Base-by-base conservation (phyloP, 2,329 filamentous ascomycete species). In the Beauveria sp. region DNA sequence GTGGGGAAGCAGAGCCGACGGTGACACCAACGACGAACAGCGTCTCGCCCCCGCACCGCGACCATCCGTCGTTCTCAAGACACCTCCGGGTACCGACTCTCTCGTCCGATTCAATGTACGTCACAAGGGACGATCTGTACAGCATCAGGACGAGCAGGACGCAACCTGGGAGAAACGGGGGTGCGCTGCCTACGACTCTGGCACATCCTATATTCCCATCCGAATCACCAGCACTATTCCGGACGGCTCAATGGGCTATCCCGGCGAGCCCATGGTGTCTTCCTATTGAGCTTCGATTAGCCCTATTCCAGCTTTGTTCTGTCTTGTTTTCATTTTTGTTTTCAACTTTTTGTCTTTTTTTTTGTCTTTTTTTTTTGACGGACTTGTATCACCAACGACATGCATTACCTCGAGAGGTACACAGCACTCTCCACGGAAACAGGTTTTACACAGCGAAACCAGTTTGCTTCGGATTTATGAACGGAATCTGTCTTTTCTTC, bases 1-100 rank as follows among this genome's bases (percentile, higher is more conserved):
- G 57, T 97, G 92, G 92, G 92, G 92, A 70, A 96, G 91, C 76
- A 88, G 92, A 75, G 90, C 91, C 68, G 92, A 94, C 68, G 92
- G 91, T 70, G 92, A 97, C 75, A 83, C 88, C 67, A 89, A 96
- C 74, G 89, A 96, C 74, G 83, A 82, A 65, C 81, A 85, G 67
- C 86, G 89, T 70, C 85, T 90, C 78, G 83, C 75, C 44, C 77
- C 73, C 37, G 74, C 75, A 43, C 79, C 80, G 18, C 71, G 71
- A 66, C 76, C 71, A 34, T 71, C 75, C 5, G 66, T 72, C 59
- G 73, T 74, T 55, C 70, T 81, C 66, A 77, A 75, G 46, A 75
- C 75, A 18, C 80, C 80, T 47, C 80, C 80, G 50, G 76, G 75
- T 52, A 73, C 73, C 57, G 71, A 70, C 40, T 76, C 75, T 56